Evolutionary conservation across 2,329 filamentous ascomycete genomes (phyloP).

Genomic region (Apiospora saccharicola): DNA sequence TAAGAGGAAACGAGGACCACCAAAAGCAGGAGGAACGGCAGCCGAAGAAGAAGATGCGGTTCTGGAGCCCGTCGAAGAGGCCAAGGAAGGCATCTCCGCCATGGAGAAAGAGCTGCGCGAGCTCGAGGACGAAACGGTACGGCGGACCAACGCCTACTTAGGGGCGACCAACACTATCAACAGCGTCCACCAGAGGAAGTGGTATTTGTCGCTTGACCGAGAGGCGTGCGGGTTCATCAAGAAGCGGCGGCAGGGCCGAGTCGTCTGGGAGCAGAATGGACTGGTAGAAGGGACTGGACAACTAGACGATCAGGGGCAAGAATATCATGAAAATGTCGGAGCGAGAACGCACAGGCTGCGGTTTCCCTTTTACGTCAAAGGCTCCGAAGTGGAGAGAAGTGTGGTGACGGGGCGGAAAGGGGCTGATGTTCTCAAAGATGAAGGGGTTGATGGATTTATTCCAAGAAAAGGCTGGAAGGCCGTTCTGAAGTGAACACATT

Average conservation of each 20-base stretch:
- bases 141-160: constrained; percentile 69
- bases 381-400: constrained; percentile 68
- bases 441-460: constrained; percentile 64
- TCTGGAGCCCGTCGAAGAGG: constrained; percentile 29
- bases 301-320: neutral
- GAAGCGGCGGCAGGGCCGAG: constrained; percentile 35
- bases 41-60: constrained; percentile 30
- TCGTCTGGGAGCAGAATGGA: constrained; percentile 34
- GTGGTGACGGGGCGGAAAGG: constrained; percentile 69
- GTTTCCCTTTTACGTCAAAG: constrained; percentile 69
- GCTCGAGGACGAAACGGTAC: constrained; percentile 59
- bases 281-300: neutral
- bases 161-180: constrained; percentile 71
- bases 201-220: constrained; percentile 71
- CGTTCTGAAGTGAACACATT: constrained; percentile 45
- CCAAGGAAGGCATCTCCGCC: constrained; percentile 30
- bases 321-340: constrained; percentile 28
- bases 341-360: constrained; percentile 35
- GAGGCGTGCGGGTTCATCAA: constrained; percentile 63
- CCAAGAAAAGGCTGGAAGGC: constrained; percentile 67
- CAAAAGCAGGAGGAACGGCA: neutral
- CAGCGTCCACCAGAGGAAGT: constrained; percentile 71
- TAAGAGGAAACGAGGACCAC: neutral
- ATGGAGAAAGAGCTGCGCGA: constrained; percentile 49
- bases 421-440: constrained; percentile 66